These are phyloP conservation scores for Fusarium verrucosum DNA, from an alignment of 2,329 filamentous ascomycete genomes.

Conservation along the genomic window DNA sequence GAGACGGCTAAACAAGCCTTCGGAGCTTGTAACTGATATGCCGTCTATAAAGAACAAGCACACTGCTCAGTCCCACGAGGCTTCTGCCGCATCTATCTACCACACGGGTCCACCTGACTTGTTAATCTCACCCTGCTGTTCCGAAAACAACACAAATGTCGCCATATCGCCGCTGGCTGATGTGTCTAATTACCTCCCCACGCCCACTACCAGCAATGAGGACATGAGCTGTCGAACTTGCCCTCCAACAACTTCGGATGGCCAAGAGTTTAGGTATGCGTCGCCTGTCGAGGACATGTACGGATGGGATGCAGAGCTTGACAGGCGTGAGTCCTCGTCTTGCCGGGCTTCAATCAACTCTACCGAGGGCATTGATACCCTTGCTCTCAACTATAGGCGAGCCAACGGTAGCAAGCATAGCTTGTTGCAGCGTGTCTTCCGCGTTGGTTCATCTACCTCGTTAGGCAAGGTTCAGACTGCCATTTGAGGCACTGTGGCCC, in stretches of 20 bases:
- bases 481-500: background rate
- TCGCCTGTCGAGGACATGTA: conserved; percentile 54
- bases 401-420: conserved; percentile 41
- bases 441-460: conserved; percentile 36
- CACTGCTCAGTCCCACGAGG: conserved; percentile 2
- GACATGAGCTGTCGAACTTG: conserved; percentile 11
- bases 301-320: conserved; percentile 62
- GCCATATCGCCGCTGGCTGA: conserved; percentile 41
- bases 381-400: conserved; percentile 37
- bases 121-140: conserved; percentile 8
- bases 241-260: conserved; percentile 22
- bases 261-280: conserved; percentile 26
- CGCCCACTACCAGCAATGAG: conserved; percentile 38
- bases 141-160: conserved; percentile 4
- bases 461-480: conserved; percentile 26
- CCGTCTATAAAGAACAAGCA: background rate
- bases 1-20: conserved; percentile 31
- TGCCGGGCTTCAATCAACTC: conserved; percentile 19
- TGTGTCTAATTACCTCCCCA: conserved; percentile 53
- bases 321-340: conserved; percentile 25
- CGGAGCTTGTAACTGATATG: conserved; percentile 1
- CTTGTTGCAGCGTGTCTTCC: conserved; percentile 41
- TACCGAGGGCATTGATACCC: conserved; percentile 23
- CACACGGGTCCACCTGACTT: conserved; percentile 1
- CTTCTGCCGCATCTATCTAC: conserved; percentile 6